A percentile compares a stretch with the other conserved stretches of the same genome.
Evolutionary conservation across 257 asterid species (phyloP).

Genomic region (Solanum peruvianum): DNA sequence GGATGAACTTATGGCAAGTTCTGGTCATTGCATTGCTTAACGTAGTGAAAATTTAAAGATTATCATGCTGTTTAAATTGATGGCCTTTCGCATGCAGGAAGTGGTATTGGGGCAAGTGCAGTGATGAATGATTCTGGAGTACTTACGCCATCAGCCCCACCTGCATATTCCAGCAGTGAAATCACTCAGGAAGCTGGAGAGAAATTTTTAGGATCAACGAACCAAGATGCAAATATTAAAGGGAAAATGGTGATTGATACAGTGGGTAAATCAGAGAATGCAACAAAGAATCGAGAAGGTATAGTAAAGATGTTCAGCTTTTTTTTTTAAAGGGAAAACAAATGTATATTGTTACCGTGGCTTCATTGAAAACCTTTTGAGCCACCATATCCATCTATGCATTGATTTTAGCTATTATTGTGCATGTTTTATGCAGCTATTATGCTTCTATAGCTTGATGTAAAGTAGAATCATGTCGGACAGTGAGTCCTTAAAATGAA

Average conservation of each 20-base stretch:
- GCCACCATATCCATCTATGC: neutral
- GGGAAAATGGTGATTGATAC: slow-evolving; percentile 4
- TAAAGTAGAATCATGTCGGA: neutral
- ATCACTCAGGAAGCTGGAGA: neutral
- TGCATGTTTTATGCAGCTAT: neutral
- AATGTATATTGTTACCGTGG: neutral
- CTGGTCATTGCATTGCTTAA: neutral
- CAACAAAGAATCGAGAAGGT: slow-evolving; percentile 20
- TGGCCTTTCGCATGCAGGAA: slow-evolving; percentile 25
- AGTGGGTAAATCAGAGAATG: slow-evolving; percentile 1
- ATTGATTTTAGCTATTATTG: neutral
- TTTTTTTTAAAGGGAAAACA: neutral
- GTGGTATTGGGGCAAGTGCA: neutral
- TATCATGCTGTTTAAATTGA: neutral
- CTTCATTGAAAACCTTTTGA: neutral
- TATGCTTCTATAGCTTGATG: neutral
- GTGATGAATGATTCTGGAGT: slow-evolving; percentile 1
- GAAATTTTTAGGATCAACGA: neutral
- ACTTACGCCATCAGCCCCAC: slow-evolving; percentile 3
- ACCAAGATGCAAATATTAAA: slow-evolving; percentile 8
- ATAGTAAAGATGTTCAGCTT: neutral
- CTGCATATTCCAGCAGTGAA: neutral
- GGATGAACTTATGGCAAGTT: neutral
- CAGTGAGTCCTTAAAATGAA: neutral
- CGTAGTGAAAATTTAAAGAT: neutral